Conservation (phyloP, 148 eudicot genomes). For the Rhododendron ovatum region DNA sequence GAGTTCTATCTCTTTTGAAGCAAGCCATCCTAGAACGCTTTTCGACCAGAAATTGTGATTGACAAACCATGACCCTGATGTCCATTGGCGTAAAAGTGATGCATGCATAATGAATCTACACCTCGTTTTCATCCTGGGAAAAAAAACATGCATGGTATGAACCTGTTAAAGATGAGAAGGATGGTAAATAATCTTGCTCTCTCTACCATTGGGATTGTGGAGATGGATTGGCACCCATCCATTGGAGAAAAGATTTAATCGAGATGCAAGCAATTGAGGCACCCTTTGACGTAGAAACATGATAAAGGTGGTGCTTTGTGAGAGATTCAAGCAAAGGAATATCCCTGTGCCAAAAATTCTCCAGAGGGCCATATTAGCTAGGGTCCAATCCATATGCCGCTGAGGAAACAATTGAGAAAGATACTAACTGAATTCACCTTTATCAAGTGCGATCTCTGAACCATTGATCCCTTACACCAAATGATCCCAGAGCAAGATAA, state of each 20-base stretch:
- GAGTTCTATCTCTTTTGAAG: not conserved
- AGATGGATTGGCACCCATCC: not conserved
- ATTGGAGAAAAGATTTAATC: not conserved
- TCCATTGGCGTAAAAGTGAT: not conserved
- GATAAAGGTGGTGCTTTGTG: not conserved
- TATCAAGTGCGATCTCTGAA: not conserved
- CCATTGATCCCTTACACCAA: not conserved
- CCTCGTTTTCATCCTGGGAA: not conserved
- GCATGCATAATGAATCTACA: not conserved
- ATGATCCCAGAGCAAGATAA: not conserved
- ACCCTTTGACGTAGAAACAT: not conserved
- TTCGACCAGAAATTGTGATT: not conserved
- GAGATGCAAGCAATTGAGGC: not conserved
- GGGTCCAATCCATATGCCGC: not conserved
- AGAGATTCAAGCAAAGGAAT: not conserved
- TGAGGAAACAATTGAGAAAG: not conserved
- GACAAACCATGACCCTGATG: not conserved
- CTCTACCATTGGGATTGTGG: not conserved
- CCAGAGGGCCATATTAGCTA: not conserved
- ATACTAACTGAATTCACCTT: too few species aligned
- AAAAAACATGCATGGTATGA: not conserved
- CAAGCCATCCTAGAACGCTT: not conserved
- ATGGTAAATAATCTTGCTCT: not conserved
- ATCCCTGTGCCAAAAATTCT: not conserved
- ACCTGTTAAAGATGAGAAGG: not conserved